Evolutionary conservation across 2,329 filamentous ascomycete genomes (phyloP), one percentile per base, ranked within the genome.

Genomic region (Botryotinia globosa): DNA sequence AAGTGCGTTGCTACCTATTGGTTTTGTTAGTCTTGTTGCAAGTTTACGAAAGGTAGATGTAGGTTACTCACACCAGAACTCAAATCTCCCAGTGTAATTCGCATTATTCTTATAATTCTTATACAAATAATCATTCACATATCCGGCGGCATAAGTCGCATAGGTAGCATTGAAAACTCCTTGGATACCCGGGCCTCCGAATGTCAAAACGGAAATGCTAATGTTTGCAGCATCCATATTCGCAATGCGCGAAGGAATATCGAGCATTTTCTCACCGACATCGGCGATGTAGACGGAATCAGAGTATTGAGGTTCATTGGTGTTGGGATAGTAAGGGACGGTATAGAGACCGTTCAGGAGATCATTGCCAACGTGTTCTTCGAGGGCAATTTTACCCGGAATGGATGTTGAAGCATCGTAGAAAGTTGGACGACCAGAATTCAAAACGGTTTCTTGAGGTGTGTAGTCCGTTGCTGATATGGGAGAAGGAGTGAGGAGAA

Each of bases 151-250:
- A 20, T 73, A 56, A 2, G 67, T 72, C 29, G 76, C 74, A 32
- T 73, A 73, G 0, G 71, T 72, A 7, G 69, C 61, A 48, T 78
- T 74, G 70, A 77, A 77, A 2, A 77, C 62, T 20, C 77, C 77
- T 44, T 78, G 74, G 12, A 77, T 76, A 0, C 77, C 77, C 1
- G 75, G 77, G 2, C 72, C 34, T 2, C 68, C 69, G 6, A 76
- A 72, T 4, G 59, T 37, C 1, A 78, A 44, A 0, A 78, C 68
- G 3, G 48, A 69, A 39, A 74, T 72, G 34, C 51, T 70, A 34
- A 78, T 76, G 34, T 75, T 75, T 2, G 74, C 72, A 1, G 61
- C 44, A 58, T 78, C 72, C 77, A 78, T 78, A 16, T 64, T 69
- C 4, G 48, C 44, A 18, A 76, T 42, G 5, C 73, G 62, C 20